Percentiles rank a stretch among this genome's conserved stretches.
phyloP scores from a whole-genome alignment of 441 rosid genomes.

The Biscutella laevigata region DNA sequence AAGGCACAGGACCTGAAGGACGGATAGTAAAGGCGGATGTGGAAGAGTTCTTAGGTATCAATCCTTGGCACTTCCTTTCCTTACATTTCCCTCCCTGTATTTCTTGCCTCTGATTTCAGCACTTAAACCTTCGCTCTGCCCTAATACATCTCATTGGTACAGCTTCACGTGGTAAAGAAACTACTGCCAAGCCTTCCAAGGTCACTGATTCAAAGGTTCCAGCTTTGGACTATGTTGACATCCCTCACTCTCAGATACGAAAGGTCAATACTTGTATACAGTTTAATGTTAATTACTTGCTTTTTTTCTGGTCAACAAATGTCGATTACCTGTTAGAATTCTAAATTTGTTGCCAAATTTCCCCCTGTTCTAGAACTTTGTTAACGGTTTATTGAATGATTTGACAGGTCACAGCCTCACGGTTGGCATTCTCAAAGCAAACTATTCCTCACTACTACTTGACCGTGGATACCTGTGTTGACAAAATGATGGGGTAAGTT shows the following conservation, averaged over 20 bases:
- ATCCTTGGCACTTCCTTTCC: conserved; percentile 3
- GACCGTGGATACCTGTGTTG: conserved; percentile 86
- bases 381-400: conserved; percentile 18
- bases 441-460: conserved; percentile 95
- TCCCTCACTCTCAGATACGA: conserved; percentile 87
- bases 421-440: conserved; percentile 84
- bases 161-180: conserved; percentile 71
- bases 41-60: conserved; percentile 79
- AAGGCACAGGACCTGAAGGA: conserved; percentile 92
- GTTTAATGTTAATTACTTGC: no score
- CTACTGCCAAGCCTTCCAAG: conserved; percentile 43
- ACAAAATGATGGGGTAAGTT: conserved; percentile 76
- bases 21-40: conserved; percentile 80
- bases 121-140: background rate
- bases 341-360: no score
- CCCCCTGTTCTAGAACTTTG: conserved; percentile 34
- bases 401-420: conserved; percentile 75
- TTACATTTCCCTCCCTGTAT: background rate
- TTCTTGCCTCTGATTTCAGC: background rate
- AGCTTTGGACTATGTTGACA: conserved; percentile 68
- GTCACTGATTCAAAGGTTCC: conserved; percentile 33
- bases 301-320: no score
- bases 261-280: conserved; percentile 45
- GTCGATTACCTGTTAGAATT: no score
- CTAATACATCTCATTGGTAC: conserved; percentile 18